phyloP scores from a whole-genome alignment of 257 asterid genomes.

The Nicotiana knightiana region DNA sequence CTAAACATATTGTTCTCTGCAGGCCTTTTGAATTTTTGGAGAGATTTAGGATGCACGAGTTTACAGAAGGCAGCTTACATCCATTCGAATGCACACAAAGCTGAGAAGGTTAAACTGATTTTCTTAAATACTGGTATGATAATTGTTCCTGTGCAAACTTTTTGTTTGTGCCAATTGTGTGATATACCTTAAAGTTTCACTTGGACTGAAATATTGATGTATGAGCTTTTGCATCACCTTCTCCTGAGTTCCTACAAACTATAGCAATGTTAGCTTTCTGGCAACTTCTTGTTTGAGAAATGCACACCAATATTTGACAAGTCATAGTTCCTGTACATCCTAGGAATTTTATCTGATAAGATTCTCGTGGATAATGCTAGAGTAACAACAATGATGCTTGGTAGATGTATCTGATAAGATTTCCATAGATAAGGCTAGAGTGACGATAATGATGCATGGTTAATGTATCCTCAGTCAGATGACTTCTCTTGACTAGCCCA shows the following conservation, averaged over 20 bases:
- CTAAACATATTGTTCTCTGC: constrained; percentile 15
- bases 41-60: constrained; percentile 80
- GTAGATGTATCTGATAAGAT: neutral
- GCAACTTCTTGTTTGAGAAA: neutral
- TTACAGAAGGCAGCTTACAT: constrained; percentile 81
- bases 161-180: neutral
- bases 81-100: constrained; percentile 97
- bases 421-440: neutral
- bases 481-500: neutral
- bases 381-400: neutral
- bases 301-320: neutral
- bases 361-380: neutral
- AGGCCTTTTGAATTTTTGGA: constrained; percentile 96
- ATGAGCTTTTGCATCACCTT: neutral
- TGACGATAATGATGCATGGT: neutral
- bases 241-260: neutral
- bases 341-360: neutral
- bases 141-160: neutral
- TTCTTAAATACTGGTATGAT: constrained; percentile 1
- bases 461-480: neutral
- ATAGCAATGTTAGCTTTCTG: neutral
- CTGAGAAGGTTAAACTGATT: constrained; percentile 21
- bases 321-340: neutral
- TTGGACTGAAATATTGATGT: neutral
- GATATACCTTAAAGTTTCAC: neutral